Conservation (phyloP, 208 protist species). For the Acanthamoeba culbertsoni region DNA sequence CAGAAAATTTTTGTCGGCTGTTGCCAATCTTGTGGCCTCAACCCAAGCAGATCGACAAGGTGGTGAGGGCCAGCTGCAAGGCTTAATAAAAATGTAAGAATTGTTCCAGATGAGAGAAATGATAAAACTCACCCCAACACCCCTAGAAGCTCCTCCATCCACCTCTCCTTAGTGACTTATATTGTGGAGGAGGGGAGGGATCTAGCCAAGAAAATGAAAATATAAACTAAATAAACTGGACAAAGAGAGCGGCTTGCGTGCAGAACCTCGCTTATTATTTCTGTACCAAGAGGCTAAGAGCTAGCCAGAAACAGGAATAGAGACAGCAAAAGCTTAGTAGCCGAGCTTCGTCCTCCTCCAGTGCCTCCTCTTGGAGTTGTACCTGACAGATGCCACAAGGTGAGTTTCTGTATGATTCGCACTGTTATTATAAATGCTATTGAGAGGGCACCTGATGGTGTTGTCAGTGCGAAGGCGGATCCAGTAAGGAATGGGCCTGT, state of each 20-base stretch:
- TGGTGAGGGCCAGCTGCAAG: too few species aligned
- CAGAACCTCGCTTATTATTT: too few species aligned
- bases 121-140: too few species aligned
- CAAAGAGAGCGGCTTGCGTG: background rate
- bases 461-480: slow-evolving; percentile 88
- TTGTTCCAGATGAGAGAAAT: too few species aligned
- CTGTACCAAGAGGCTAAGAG: background rate
- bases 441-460: slow-evolving; percentile 83
- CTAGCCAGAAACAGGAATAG: background rate
- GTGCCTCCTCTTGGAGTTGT: slow-evolving; percentile 82
- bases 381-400: too few species aligned
- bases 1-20: background rate
- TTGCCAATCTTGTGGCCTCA: background rate
- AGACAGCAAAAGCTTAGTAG: slow-evolving; percentile 70
- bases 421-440: background rate
- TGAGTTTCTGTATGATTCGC: background rate
- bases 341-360: slow-evolving; percentile 82
- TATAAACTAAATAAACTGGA: background rate
- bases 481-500: slow-evolving; percentile 88
- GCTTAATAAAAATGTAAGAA: too few species aligned
- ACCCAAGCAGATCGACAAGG: too few species aligned
- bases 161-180: too few species aligned
- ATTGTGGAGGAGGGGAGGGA: too few species aligned
- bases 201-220: too few species aligned
- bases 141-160: too few species aligned